Evolutionary conservation across 2,329 filamentous ascomycete genomes (phyloP).

Genomic region (Penicillium sp.): DNA sequence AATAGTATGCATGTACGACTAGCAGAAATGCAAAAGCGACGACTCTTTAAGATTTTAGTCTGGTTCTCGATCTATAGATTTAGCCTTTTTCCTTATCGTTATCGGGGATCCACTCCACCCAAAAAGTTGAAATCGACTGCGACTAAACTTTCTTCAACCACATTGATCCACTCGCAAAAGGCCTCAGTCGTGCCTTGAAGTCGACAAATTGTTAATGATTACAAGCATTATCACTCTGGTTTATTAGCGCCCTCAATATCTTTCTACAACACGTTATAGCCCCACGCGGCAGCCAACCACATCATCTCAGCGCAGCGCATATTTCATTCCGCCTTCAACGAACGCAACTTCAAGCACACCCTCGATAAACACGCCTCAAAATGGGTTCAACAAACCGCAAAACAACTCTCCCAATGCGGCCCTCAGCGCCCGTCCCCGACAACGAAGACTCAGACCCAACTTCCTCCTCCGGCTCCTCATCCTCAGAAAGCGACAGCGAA

Average conservation of each 20-base stretch:
- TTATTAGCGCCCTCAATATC: background rate
- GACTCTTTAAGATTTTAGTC: background rate
- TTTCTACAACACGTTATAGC: background rate
- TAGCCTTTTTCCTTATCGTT: slow-evolving; percentile 18
- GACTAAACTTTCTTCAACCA: slow-evolving; percentile 10
- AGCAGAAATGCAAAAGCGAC: slow-evolving; percentile 3
- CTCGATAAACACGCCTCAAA: background rate
- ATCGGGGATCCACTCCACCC: slow-evolving; percentile 25
- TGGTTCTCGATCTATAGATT: background rate
- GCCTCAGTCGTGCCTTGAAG: background rate
- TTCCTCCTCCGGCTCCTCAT: slow-evolving; percentile 25
- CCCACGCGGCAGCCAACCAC: background rate
- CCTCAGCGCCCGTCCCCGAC: background rate
- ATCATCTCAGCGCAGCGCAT: background rate
- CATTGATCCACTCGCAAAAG: background rate
- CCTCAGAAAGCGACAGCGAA: slow-evolving; percentile 25
- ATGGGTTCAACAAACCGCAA: slow-evolving; percentile 8
- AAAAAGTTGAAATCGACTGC: slow-evolving; percentile 24
- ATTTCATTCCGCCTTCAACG: background rate
- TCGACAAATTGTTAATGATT: background rate
- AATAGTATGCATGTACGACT: slow-evolving; percentile 12
- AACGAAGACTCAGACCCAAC: slow-evolving; percentile 24
- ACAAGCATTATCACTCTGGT: background rate
- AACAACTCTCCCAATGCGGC: slow-evolving; percentile 1
- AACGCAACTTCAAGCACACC: background rate